Conservation (phyloP, 2,329 filamentous ascomycete genomes). For the Microascus cirrosus region DNA sequence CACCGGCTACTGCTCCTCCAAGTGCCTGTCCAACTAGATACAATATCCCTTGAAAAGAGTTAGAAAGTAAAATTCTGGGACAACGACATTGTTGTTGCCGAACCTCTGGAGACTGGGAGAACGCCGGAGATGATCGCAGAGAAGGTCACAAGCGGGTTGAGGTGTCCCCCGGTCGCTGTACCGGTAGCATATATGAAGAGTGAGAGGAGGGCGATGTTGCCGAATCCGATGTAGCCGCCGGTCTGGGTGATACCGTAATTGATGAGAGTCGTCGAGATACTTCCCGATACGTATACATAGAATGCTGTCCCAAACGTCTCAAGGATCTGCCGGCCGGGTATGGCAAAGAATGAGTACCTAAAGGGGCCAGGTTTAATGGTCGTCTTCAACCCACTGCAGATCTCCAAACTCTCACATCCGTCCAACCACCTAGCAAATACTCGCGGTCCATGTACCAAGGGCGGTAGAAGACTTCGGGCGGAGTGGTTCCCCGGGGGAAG, state of each 20-base stretch:
- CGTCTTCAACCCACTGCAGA: background rate
- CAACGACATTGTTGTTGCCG: background rate
- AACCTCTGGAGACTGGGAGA: conserved; percentile 31
- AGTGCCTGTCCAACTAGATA: conserved; percentile 33
- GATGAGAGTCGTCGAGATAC: conserved; percentile 16
- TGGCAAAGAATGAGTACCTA: background rate
- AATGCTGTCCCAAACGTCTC: background rate
- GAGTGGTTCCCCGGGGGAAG: background rate
- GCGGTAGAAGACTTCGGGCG: background rate
- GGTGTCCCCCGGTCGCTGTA: conserved; percentile 36
- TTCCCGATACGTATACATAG: conserved; percentile 17
- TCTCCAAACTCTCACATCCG: background rate
- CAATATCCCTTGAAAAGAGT: conserved; percentile 20
- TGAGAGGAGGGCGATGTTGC: conserved; percentile 27
- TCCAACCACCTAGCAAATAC: background rate
- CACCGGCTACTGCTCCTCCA: conserved; percentile 31
- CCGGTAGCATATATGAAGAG: conserved; percentile 37
- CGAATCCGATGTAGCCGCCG: conserved; percentile 21
- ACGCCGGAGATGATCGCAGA: conserved; percentile 38
- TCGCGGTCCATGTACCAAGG: background rate
- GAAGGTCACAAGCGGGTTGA: conserved; percentile 42
- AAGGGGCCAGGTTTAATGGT: background rate
- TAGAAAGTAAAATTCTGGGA: background rate
- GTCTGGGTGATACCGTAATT: conserved; percentile 15
- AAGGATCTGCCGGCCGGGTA: background rate